Base-by-base conservation (phyloP, 1,284 basidiomycete species). In the Heterobasidion parviporum region DNA sequence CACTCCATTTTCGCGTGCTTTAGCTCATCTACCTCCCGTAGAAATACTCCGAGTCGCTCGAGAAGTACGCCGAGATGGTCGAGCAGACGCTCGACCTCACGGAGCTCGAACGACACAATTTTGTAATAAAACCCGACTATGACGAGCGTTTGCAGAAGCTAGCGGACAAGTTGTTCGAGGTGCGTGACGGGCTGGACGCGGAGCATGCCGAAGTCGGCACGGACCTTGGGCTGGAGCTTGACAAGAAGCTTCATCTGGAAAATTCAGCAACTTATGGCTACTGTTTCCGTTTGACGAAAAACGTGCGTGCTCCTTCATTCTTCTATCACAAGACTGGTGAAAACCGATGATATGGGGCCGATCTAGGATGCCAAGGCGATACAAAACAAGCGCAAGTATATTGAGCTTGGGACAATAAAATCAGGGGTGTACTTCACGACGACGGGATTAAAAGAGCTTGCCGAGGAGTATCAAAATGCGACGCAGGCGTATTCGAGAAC, bases 241-340 rank as follows among this genome's bases (percentile, higher is more conserved):
- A 97, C 67, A 97, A 98, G 75, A 98, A 98, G 73, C 75, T 99
- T 16, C 95, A 98, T 70, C 76, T 99, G 36, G 97, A 99, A 73
- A 96, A 97, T 65, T 92, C 90, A 59, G 80, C 82, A 57, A 81
- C 85, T 5, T 94, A 98, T 67, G 95, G 95, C 3, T 97, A 98
- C 68, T 95, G 92, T 64, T 91, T 99, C 72, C 78, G 97, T 20
- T 72, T 99, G 43, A 97, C 94, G 7, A 97, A 97, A 70, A 90
- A 83, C 57, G 92, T 93, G 68, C 43, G 82, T 79, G n/a, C 15
- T 57, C 32, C 35, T n/a, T 26, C 16, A 26, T 48, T 48, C 6
- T 51, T 54, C 10, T n/a, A 38, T 7, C 35, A 18, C 46, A 16
- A 48, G 46, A 18, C 26, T 26, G 26, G 26, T 0, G 8, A 15